These are phyloP conservation scores for Piper betle DNA, from an alignment of 164 flowering plant species.

Conservation along the genomic window DNA sequence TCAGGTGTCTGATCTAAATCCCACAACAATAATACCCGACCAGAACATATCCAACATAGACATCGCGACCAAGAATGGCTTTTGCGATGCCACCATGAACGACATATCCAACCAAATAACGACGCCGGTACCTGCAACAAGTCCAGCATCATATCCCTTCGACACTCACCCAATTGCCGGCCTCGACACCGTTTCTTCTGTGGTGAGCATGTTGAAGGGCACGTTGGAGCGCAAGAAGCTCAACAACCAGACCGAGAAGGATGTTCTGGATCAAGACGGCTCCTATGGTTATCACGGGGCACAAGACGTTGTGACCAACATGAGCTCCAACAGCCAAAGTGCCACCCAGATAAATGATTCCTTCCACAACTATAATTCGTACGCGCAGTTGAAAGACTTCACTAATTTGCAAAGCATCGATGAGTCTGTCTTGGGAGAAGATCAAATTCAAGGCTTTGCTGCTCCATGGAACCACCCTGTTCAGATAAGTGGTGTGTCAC, in stretches of 20 bases:
- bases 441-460: conserved; percentile 32
- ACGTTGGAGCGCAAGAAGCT: conserved; percentile 57
- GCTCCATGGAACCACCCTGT: conserved; percentile 21
- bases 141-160: conserved; percentile 50
- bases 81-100: conserved; percentile 19
- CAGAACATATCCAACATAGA: conserved; percentile 27
- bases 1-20: conserved; percentile 33
- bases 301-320: conserved; percentile 18
- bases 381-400: conserved; percentile 18
- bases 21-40: conserved; percentile 22
- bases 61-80: conserved; percentile 18
- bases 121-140: conserved; percentile 44
- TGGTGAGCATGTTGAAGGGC: conserved; percentile 70
- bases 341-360: conserved; percentile 16
- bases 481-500: conserved; percentile 30
- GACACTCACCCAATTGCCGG: conserved; percentile 19
- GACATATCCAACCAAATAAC: conserved; percentile 29
- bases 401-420: conserved; percentile 20
- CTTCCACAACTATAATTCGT: conserved; percentile 15
- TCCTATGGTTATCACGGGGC: conserved; percentile 22
- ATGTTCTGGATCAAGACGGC: conserved; percentile 22
- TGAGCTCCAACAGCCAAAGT: conserved; percentile 16
- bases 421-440: conserved; percentile 22
- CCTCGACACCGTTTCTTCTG: conserved; percentile 58
- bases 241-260: conserved; percentile 23